Evolutionary conservation across 306 rosid genomes (phyloP).

Genomic region (Luffa acutangula): DNA sequence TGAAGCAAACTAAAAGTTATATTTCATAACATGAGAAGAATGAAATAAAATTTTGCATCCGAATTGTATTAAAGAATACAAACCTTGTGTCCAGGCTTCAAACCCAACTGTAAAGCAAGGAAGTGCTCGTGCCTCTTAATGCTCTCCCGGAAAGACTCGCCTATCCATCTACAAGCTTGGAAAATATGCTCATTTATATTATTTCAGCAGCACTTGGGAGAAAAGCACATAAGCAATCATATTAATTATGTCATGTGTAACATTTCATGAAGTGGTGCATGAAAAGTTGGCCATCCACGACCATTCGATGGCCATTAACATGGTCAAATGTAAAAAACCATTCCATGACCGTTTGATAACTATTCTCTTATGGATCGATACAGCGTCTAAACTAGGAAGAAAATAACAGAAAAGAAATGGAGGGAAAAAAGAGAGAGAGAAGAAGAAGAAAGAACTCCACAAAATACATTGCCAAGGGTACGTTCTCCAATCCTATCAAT

Average conservation of each 20-base stretch:
- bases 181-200: slow-evolving; percentile 1
- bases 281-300: not conserved
- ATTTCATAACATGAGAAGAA: not conserved
- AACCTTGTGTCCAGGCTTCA: slow-evolving; percentile 84
- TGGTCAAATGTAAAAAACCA: not conserved
- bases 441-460: not conserved
- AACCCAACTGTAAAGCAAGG: slow-evolving; percentile 68
- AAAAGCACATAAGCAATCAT: not conserved
- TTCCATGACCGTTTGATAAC: not conserved
- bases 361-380: not conserved
- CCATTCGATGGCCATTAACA: not conserved
- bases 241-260: not conserved
- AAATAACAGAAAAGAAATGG: not conserved
- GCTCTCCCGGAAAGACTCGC: slow-evolving; percentile 85
- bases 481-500: not conserved
- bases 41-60: not conserved
- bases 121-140: slow-evolving; percentile 88
- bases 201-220: not conserved
- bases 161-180: slow-evolving; percentile 47
- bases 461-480: not conserved
- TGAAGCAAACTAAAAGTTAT: slow-evolving; percentile 4
- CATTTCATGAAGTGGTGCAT: not conserved
- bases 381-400: not conserved
- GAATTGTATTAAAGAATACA: not conserved
- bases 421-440: no score